These are phyloP conservation scores for Phylloporus sp. DNA, from an alignment of 768 basidiomycete species.

Conservation along the genomic window DNA sequence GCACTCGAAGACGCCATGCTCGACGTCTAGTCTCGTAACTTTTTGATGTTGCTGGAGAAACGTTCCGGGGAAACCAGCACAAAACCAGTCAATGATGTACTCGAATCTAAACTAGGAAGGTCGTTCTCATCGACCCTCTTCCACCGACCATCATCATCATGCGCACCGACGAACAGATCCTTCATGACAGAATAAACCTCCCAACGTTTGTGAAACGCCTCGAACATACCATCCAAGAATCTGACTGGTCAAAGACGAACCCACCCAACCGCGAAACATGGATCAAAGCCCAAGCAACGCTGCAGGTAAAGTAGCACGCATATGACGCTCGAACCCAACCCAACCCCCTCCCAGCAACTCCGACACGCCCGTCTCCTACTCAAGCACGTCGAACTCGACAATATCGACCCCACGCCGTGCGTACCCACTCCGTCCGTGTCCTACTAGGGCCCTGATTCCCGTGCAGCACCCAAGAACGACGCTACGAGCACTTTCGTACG, in stretches of 20 bases:
- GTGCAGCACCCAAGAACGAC: constrained; percentile 38
- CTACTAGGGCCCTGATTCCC: not conserved
- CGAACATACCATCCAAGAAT: constrained; percentile 45
- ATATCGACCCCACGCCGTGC: constrained; percentile 40
- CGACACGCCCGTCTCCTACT: constrained; percentile 54
- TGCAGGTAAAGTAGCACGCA: constrained; percentile 44
- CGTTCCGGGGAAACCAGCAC: not conserved
- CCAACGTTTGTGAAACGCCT: constrained; percentile 54
- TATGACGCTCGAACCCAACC: not conserved
- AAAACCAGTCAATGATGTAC: constrained; percentile 9
- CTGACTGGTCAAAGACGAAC: constrained; percentile 31
- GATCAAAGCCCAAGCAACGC: constrained; percentile 49
- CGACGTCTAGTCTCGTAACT: not conserved
- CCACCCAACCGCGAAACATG: constrained; percentile 34
- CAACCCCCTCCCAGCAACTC: constrained; percentile 33
- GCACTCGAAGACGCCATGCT: constrained; percentile 20
- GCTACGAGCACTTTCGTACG: constrained; percentile 42
- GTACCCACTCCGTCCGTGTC: constrained; percentile 23
- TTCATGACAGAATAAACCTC: constrained; percentile 68
- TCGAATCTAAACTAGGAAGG: constrained; percentile 17
- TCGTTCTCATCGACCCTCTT: constrained; percentile 15
- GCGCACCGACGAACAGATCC: constrained; percentile 28
- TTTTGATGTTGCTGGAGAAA: not conserved
- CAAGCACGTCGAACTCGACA: constrained; percentile 52
- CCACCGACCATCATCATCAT: constrained; percentile 14